Evolutionary conservation across 1,139 yeast species (phyloP).

Genomic region (Geotrichum klebahnii): DNA sequence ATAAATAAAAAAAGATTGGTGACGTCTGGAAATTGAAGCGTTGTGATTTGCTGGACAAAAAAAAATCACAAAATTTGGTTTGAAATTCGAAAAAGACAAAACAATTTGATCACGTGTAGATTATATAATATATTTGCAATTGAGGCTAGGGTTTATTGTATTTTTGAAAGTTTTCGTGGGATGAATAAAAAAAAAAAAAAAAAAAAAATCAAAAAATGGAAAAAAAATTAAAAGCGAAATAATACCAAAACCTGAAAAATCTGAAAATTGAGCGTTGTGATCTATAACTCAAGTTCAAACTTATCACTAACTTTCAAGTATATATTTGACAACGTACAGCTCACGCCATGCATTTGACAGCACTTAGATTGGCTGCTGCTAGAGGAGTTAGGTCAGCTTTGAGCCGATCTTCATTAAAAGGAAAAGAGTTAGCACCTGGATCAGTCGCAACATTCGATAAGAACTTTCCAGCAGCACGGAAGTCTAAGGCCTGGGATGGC

Average conservation of each 20-base stretch:
- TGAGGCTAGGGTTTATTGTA: background rate
- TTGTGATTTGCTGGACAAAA: background rate
- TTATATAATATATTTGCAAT: background rate
- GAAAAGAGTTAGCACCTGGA: conserved; percentile 12
- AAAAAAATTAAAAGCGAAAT: too few relatives aligned
- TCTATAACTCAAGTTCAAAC: background rate
- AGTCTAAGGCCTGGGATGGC: conserved; percentile 56
- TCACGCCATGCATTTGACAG: conserved; percentile 6
- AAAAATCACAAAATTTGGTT: background rate
- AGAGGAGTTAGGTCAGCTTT: conserved; percentile 13
- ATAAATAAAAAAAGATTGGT: conserved; percentile 5
- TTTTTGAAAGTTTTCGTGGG: too few relatives aligned
- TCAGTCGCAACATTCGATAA: conserved; percentile 39
- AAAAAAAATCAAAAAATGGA: background rate
- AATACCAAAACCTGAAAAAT: too few relatives aligned
- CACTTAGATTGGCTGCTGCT: background rate
- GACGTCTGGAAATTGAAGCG: conserved; percentile 1
- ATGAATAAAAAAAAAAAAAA: background rate
- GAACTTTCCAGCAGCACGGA: conserved; percentile 43
- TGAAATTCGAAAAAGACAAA: too few relatives aligned
- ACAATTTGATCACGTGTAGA: background rate
- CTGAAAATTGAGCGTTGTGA: background rate
- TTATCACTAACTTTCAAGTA: too few relatives aligned
- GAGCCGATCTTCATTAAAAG: conserved; percentile 6
- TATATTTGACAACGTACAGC: too few relatives aligned